These are phyloP conservation scores for Lathyrus aphaca DNA, from an alignment of 306 rosid species.

Conservation along the genomic window DNA sequence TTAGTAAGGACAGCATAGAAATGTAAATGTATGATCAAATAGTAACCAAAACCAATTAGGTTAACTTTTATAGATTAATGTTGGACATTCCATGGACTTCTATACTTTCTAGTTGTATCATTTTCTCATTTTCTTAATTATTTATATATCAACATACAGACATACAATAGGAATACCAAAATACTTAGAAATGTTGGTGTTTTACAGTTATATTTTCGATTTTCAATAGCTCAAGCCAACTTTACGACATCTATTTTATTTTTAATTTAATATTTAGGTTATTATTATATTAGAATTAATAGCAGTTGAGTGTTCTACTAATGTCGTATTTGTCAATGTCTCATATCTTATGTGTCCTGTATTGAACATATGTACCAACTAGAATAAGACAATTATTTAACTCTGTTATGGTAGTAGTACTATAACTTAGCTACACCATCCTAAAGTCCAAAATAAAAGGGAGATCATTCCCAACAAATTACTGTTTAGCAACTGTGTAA, in stretches of 20 bases:
- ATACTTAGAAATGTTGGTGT: no score
- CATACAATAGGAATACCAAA: not conserved
- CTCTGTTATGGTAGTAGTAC: not conserved
- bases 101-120: not conserved
- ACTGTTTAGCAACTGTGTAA: conserved; percentile 6
- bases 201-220: no score
- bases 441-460: not conserved
- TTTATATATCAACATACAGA: not conserved
- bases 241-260: not conserved
- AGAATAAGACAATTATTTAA: not conserved
- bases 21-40: not conserved
- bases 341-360: not conserved
- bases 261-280: not conserved
- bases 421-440: conserved; percentile 8
- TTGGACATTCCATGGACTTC: not conserved
- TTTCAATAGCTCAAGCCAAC: not conserved
- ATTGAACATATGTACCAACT: not conserved
- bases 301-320: not conserved
- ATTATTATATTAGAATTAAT: not conserved
- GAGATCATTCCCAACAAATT: not conserved
- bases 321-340: not conserved
- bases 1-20: not conserved
- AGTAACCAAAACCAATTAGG: conserved; percentile 3
- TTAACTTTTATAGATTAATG: not conserved
- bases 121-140: not conserved